Evolutionary conservation across 2,329 filamentous ascomycete genomes (phyloP), one percentile per base, ranked within the genome.

Genomic region (Venturia oleaginea): DNA sequence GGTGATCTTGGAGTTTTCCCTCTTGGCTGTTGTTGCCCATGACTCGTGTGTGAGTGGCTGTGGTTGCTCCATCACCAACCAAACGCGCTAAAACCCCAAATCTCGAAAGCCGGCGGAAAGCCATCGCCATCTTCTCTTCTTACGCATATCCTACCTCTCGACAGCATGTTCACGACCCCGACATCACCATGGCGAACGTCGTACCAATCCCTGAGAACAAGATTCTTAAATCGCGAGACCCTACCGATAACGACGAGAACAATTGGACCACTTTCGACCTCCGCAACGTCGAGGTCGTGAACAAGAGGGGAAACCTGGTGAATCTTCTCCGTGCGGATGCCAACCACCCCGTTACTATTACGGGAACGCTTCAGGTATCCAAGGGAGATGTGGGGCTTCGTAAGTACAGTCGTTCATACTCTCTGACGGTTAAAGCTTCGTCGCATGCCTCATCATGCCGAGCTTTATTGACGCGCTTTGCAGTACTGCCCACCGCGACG

Each of bases 241-340:
- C 75, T 48, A 70, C 75, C 43, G 68, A 77, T 13, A 67, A 71
- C 11, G 68, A 78, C 63, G 71, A 76, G 15, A 77, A 84, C 68
- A 75, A 84, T 19, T 88, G 84, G 80, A 84, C 86, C 3, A 81
- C 81, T 60, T 89, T 88, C 70, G 77, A 84, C 6, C 77, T 91
- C 51, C 78, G 72, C 61, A 81, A 89, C 70, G 86, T 83, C 43
- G 78, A 83, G 22, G 80, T 90, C n/a, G 81, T 83, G 67, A 79
- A 86, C 68, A 81, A 83, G 37, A 73, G 74, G 34, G 71, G 71
- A 10, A 69, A 70, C 43, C 72, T 84, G 3, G 83, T 81, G 34
- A 89, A 84, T 70, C 80, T 88, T 5, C 79, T 91, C 4, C 74
- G 84, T 59, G 84, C 87, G 2, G 81, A 83, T 68, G 73, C 81